Evolutionary conservation across 768 basidiomycete species (phyloP).

Genomic region (Suillus spraguei): DNA sequence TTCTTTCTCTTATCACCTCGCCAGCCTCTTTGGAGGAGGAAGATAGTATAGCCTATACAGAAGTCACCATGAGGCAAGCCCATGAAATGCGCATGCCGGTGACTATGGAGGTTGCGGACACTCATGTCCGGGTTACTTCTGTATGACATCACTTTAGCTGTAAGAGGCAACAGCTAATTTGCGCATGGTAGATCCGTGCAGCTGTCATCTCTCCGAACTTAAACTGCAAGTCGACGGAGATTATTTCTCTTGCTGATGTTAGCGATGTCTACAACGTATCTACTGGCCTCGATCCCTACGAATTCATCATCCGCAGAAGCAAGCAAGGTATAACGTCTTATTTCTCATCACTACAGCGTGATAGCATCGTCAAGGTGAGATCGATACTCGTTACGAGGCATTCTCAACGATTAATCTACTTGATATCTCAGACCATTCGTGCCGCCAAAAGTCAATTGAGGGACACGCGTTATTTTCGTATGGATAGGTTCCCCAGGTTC

Average conservation of each 20-base stretch:
- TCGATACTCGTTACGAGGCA: neutral
- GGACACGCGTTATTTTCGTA: conserved; percentile 49
- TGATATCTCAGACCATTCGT: conserved; percentile 58
- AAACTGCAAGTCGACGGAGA: conserved; percentile 78
- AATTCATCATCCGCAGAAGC: conserved; percentile 80
- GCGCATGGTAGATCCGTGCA: conserved; percentile 58
- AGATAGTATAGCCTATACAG: conserved; percentile 49
- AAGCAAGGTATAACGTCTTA: conserved; percentile 73
- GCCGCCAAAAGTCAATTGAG: conserved; percentile 73
- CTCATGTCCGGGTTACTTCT: conserved; percentile 78
- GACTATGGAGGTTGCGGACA: conserved; percentile 61
- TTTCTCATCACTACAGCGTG: conserved; percentile 71
- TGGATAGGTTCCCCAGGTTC: conserved; percentile 73
- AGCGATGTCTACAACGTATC: conserved; percentile 87
- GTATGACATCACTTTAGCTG: conserved; percentile 42
- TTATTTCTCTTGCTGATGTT: conserved; percentile 77
- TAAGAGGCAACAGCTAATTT: conserved; percentile 12
- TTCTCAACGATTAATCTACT: conserved; percentile 5
- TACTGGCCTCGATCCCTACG: conserved; percentile 72
- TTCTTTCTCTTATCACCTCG: conserved; percentile 12
- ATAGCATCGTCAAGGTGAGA: conserved; percentile 72
- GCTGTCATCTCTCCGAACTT: conserved; percentile 67
- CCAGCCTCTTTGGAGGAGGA: conserved; percentile 69
- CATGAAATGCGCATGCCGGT: conserved; percentile 75
- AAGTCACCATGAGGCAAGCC: conserved; percentile 67